Percentiles rank a stretch among this genome's conserved stretches.
phyloP scores from a whole-genome alignment of 345 rosid genomes.

The Populus deltoides region DNA sequence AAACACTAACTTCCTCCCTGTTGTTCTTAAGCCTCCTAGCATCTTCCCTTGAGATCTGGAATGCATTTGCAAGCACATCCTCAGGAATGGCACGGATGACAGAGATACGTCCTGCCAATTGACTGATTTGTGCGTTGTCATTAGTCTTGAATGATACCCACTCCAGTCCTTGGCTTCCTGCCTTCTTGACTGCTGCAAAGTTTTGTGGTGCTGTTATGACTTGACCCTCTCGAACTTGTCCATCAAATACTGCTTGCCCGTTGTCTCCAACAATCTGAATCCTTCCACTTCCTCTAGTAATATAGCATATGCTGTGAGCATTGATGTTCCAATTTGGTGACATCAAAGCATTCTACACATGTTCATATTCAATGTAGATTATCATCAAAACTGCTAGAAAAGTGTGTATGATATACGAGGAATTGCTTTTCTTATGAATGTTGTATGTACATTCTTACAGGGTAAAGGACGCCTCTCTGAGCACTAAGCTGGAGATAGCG shows the following conservation, averaged over 20 bases:
- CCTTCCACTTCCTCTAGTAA: constrained; percentile 29
- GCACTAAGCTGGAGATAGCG: constrained; percentile 48
- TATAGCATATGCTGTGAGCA: constrained; percentile 37
- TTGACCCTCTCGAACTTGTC: constrained; percentile 29
- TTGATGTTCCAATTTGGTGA: constrained; percentile 37
- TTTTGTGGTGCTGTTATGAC: constrained; percentile 34
- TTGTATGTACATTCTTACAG: constrained; percentile 8
- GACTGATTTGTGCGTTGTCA: constrained; percentile 19
- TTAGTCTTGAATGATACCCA: constrained; percentile 40
- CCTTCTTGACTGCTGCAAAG: constrained; percentile 32
- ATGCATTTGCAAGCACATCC: constrained; percentile 34
- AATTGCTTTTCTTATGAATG: not conserved
- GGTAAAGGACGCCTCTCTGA: constrained; percentile 44
- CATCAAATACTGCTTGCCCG: constrained; percentile 29
- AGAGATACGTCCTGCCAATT: constrained; percentile 30
- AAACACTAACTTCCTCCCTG: not conserved
- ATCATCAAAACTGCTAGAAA: not conserved
- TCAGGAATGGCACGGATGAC: constrained; percentile 24
- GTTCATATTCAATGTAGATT: not conserved
- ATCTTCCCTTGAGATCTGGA: constrained; percentile 35
- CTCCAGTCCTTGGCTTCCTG: constrained; percentile 28
- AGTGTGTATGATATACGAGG: not conserved
- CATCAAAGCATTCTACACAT: constrained; percentile 32
- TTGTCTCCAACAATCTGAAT: constrained; percentile 30
- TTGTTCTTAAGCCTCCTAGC: constrained; percentile 31